Conservation (phyloP, 2,329 filamentous ascomycete species). For the Zelopaecilomyces penicillatus region DNA sequence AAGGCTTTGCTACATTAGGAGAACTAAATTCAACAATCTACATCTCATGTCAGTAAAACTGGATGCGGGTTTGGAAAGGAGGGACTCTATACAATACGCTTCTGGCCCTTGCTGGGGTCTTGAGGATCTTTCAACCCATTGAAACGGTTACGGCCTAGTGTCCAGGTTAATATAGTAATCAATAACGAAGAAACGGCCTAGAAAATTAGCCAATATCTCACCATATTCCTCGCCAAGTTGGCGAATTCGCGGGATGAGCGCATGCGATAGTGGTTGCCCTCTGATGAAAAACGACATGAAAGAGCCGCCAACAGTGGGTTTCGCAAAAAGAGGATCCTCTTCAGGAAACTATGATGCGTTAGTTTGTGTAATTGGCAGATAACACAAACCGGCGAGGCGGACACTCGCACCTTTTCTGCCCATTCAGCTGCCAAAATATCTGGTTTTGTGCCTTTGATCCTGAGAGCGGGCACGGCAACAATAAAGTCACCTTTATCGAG, state of each 20-base stretch:
- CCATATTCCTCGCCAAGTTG: slow-evolving; percentile 46
- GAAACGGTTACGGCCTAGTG: slow-evolving; percentile 36
- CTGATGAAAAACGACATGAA: slow-evolving; percentile 79
- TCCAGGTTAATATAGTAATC: neutral
- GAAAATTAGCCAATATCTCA: slow-evolving; percentile 5
- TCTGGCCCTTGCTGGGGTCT: slow-evolving; percentile 51
- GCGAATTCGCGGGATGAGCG: slow-evolving; percentile 63
- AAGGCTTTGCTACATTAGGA: slow-evolving; percentile 80
- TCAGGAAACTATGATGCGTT: slow-evolving; percentile 61
- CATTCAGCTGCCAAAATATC: slow-evolving; percentile 54
- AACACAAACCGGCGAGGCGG: neutral
- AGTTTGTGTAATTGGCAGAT: too few species aligned
- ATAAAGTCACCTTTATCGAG: slow-evolving; percentile 78
- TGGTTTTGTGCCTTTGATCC: slow-evolving; percentile 64
- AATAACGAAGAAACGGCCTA: neutral
- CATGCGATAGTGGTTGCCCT: slow-evolving; percentile 52
- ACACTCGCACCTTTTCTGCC: slow-evolving; percentile 43
- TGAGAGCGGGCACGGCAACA: slow-evolving; percentile 69
- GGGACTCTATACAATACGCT: slow-evolving; percentile 39
- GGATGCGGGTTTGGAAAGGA: neutral
- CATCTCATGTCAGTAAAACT: too few species aligned
- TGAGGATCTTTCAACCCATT: slow-evolving; percentile 53
- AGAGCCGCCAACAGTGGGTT: slow-evolving; percentile 56
- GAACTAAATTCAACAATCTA: slow-evolving; percentile 72
- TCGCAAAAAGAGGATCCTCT: slow-evolving; percentile 63